phyloP scores from a whole-genome alignment of 495 filamentous ascomycete genomes.

The Talaromyces wortmannii region DNA sequence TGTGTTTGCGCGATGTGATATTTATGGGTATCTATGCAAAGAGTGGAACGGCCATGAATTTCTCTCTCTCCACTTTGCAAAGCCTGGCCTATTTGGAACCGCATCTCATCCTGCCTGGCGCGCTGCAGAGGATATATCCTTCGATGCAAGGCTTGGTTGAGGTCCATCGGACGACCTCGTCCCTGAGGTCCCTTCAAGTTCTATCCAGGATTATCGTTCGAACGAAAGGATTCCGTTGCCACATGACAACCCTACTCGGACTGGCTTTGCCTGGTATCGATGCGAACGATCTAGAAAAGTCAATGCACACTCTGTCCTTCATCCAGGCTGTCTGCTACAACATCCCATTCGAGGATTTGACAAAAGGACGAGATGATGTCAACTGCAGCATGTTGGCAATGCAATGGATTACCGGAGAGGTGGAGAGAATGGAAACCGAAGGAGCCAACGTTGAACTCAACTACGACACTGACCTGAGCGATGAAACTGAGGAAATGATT shows the following conservation, averaged over 20 bases:
- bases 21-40: slow-evolving; percentile 99
- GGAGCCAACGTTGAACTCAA: slow-evolving; percentile 77
- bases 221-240: slow-evolving; percentile 89
- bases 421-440: slow-evolving; percentile 86
- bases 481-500: slow-evolving; percentile 83
- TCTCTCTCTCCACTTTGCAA: slow-evolving; percentile 83
- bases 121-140: slow-evolving; percentile 92
- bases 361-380: slow-evolving; percentile 58
- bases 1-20: slow-evolving; percentile 83
- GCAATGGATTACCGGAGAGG: slow-evolving; percentile 89
- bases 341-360: slow-evolving; percentile 83
- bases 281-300: slow-evolving; percentile 96
- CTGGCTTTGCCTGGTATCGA: slow-evolving; percentile 93
- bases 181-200: slow-evolving; percentile 82
- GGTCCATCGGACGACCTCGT: slow-evolving; percentile 93
- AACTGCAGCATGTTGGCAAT: slow-evolving; percentile 73
- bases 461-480: slow-evolving; percentile 74
- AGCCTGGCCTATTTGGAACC: slow-evolving; percentile 86
- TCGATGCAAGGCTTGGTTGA: slow-evolving; percentile 94
- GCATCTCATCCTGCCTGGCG: slow-evolving; percentile 85
- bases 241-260: slow-evolving; percentile 86
- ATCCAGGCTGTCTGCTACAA: slow-evolving; percentile 93
- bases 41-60: slow-evolving; percentile 82
- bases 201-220: slow-evolving; percentile 82
- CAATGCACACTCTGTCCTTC: slow-evolving; percentile 85